Percentiles rank a stretch among this genome's conserved stretches.
Evolutionary conservation across 179 eudicot species (phyloP).

Genomic region (Spinacia oleracea): DNA sequence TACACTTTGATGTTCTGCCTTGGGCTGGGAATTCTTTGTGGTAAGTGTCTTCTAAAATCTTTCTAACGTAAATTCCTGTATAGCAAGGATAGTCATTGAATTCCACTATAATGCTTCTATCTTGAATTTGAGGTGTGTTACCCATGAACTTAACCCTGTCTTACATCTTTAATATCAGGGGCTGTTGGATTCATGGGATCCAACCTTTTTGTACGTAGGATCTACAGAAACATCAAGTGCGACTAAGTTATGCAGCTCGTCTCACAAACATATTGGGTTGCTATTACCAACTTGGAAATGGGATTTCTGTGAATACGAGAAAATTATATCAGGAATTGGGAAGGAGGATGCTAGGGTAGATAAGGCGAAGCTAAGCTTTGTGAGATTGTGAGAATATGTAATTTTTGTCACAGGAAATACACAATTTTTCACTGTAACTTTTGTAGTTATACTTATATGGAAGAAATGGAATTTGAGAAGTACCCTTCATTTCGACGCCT

Average conservation of each 20-base stretch:
- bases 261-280: neutral
- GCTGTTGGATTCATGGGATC: conserved; percentile 83
- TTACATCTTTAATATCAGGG: conserved; percentile 21
- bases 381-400: conserved; percentile 25
- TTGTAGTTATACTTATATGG: conserved; percentile 29
- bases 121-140: neutral
- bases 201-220: conserved; percentile 86
- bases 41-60: conserved; percentile 41
- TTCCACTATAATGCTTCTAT: neutral
- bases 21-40: conserved; percentile 88
- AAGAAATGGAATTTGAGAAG: conserved; percentile 13
- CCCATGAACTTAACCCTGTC: neutral
- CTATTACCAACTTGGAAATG: conserved; percentile 18
- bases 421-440: conserved; percentile 26
- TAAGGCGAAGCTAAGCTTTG: conserved; percentile 30
- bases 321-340: conserved; percentile 10
- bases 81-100: no score
- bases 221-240: conserved; percentile 90
- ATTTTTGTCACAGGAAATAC: conserved; percentile 27
- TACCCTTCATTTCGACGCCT: conserved; percentile 3
- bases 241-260: conserved; percentile 44
- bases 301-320: conserved; percentile 16
- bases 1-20: conserved; percentile 91
- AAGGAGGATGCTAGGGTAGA: conserved; percentile 24
- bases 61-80: no score